Evolutionary conservation across 805 yeast genomes (phyloP).

Genomic region (Metschnikowia similis): DNA sequence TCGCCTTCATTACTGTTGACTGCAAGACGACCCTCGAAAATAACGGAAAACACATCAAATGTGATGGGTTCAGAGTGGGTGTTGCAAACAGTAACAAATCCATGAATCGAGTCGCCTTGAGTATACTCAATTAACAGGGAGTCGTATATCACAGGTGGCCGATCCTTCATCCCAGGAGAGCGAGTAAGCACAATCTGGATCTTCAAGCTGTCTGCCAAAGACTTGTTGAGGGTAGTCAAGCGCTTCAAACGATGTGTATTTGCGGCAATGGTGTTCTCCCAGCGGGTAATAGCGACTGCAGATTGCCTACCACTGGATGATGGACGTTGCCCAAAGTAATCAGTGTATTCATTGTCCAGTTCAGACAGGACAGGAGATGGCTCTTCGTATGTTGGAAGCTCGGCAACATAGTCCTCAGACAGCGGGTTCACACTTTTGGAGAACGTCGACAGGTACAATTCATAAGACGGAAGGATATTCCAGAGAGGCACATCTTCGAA

Average conservation of each 20-base stretch:
- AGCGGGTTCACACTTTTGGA: slow-evolving; percentile 33
- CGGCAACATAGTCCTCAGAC: slow-evolving; percentile 22
- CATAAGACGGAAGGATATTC: slow-evolving; percentile 31
- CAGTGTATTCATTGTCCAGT: slow-evolving; percentile 1
- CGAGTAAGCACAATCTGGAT: slow-evolving; percentile 19
- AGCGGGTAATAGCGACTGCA: slow-evolving; percentile 8
- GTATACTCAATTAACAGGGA: slow-evolving; percentile 22
- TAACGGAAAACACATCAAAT: slow-evolving; percentile 27
- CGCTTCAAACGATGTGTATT: slow-evolving; percentile 24
- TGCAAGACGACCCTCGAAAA: slow-evolving; percentile 25
- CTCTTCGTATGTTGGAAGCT: slow-evolving; percentile 34
- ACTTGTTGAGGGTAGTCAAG: slow-evolving; percentile 14
- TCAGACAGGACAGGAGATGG: slow-evolving; percentile 17
- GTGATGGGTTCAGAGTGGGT: slow-evolving; percentile 16
- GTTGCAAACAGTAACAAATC: slow-evolving; percentile 22
- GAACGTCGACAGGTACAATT: slow-evolving; percentile 31
- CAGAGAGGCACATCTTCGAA: slow-evolving; percentile 27
- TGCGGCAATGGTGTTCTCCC: slow-evolving; percentile 34
- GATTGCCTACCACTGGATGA: not conserved
- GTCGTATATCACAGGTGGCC: slow-evolving; percentile 16
- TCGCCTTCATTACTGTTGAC: slow-evolving; percentile 18
- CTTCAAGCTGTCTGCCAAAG: slow-evolving; percentile 17
- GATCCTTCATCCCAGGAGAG: slow-evolving; percentile 15
- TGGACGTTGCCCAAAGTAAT: slow-evolving; percentile 6
- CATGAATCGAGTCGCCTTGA: slow-evolving; percentile 27